These are phyloP conservation scores for Thelonectria blattea DNA, from an alignment of 2,329 filamentous ascomycete genomes.

Conservation along the genomic window DNA sequence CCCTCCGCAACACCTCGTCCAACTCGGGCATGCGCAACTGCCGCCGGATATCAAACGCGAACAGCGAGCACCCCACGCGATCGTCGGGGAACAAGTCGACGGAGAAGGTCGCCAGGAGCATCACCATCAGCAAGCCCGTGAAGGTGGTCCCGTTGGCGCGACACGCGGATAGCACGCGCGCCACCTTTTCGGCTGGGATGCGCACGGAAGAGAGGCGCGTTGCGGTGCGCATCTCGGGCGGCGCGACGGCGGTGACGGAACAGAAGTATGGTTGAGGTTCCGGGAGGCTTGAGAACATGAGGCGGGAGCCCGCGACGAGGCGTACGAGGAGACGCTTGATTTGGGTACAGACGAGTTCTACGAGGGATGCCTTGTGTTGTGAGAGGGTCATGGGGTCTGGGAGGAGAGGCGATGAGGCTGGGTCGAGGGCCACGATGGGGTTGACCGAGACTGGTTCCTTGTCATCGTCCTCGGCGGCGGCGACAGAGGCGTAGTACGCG, in stretches of 20 bases:
- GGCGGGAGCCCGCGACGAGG: conserved; percentile 5
- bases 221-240: conserved; percentile 17
- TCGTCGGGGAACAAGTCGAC: conserved; percentile 33
- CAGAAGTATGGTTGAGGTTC: conserved; percentile 14
- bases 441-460: not conserved
- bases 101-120: conserved; percentile 27
- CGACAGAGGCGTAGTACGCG: not conserved
- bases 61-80: conserved; percentile 19
- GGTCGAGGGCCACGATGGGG: conserved; percentile 3
- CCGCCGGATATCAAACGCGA: conserved; percentile 14
- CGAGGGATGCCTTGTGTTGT: conserved; percentile 1
- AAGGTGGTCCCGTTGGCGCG: conserved; percentile 28
- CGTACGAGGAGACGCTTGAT: conserved; percentile 3
- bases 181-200: conserved; percentile 19
- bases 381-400: conserved; percentile 12
- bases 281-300: conserved; percentile 18
- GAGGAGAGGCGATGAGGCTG: not conserved
- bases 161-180: conserved; percentile 21
- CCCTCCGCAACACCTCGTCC: not conserved
- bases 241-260: conserved; percentile 16
- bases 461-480: not conserved
- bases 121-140: conserved; percentile 28
- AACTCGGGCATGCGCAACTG: conserved; percentile 9
- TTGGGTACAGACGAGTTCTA: conserved; percentile 15
- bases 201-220: conserved; percentile 17